phyloP scores from a whole-genome alignment of 305 asterid genomes.

The Fraxinus paxiana region DNA sequence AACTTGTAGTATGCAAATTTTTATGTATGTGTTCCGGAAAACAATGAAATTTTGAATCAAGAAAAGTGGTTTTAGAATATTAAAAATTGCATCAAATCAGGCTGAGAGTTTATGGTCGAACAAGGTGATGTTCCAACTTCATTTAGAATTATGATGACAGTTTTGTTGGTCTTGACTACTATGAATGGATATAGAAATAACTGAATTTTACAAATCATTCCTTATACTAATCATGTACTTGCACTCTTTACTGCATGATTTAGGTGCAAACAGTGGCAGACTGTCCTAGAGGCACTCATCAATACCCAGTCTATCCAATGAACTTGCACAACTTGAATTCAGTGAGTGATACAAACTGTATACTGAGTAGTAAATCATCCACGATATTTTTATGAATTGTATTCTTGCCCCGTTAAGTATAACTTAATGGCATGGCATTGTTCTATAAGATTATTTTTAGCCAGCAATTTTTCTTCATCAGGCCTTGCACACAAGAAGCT shows the following conservation, averaged over 20 bases:
- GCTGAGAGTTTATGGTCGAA: background rate
- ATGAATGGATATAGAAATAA: background rate
- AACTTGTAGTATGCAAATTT: background rate
- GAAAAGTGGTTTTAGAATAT: background rate
- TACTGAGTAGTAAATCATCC: background rate
- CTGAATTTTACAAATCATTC: background rate
- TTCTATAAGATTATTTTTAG: background rate
- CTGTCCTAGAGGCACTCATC: background rate
- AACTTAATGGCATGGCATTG: background rate
- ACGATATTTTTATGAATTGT: background rate
- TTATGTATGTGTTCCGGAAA: background rate
- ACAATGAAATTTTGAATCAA: background rate
- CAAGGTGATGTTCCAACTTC: background rate
- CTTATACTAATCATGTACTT: background rate
- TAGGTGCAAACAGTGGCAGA: background rate
- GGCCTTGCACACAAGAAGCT: constrained; percentile 9
- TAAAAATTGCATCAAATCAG: background rate
- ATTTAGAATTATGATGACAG: background rate
- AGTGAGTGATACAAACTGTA: background rate
- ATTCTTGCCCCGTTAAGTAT: background rate
- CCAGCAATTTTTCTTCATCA: background rate
- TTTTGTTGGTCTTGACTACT: background rate
- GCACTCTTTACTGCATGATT: background rate
- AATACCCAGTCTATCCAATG: background rate
- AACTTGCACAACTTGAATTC: background rate